Evolutionary conservation across 2,329 filamentous ascomycete genomes (phyloP), one percentile per base, ranked within the genome.

Genomic region (Aureobasidium sp.): DNA sequence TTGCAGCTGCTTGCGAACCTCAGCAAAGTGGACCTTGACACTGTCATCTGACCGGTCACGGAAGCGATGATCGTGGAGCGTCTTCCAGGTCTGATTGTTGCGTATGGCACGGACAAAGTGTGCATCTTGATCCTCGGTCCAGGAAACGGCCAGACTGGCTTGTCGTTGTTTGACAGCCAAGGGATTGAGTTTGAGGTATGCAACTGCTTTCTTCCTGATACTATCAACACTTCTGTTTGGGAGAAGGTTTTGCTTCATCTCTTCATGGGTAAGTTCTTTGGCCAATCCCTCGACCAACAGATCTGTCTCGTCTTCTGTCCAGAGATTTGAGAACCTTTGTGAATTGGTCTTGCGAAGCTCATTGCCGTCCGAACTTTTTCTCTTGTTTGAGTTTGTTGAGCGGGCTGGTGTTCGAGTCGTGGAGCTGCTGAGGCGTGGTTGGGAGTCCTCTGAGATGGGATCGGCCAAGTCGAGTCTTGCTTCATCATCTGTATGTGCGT

Each of bases 371-470:
- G 34, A 27, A 11, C 53, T 57, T 25, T 58, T 58, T 58, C 54
- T 47, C 16, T 58, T 58, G 25, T 47, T 58, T 5, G 30, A 48
- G 1, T 27, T 16, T 5, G 42, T 27, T 27, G 57, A 50, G n/a
- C 32, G 42, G 13, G 42, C 57, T 21, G 44, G 45, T 13, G 36
- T 59, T 9, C 25, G 44, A 16, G 16, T 32, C 27, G 32, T 25
- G 16, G 44, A 41, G 32, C 41, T 47, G n/a, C 57, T 59, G 27
- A 59, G 57, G 25, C 57, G 57, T 8, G 57, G 57, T n/a, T 59
- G 57, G 15, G 44, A 49, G 16, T 59, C 57, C 27, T 59, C 57
- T 8, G 57, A 59, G 27, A 59, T 59, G 27, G 57, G 36, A 15
- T 59, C 57, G 27, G 34, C 25, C 15, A 34, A 34, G 29, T 58